These are phyloP conservation scores for Cyclanthera cordifolia DNA, from an alignment of 306 rosid genomes.

Conservation along the genomic window DNA sequence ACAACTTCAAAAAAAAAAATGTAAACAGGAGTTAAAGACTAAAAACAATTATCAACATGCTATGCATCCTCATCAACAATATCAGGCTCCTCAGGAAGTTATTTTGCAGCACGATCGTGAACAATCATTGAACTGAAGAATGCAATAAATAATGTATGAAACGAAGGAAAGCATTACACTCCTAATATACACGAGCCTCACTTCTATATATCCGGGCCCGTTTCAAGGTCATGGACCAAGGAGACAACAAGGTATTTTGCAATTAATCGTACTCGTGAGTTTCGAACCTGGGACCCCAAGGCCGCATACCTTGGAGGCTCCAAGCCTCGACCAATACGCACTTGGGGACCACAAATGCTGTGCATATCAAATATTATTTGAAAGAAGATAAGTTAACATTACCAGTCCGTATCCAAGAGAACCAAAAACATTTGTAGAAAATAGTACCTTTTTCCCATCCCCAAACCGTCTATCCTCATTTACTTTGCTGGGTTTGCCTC, in stretches of 20 bases:
- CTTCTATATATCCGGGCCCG: too few species aligned
- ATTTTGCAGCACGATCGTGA: background rate
- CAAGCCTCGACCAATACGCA: too few species aligned
- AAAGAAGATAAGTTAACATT: background rate
- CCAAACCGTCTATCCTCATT: conserved; percentile 26
- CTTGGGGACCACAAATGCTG: background rate
- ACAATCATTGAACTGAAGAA: background rate
- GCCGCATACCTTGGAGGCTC: too few species aligned
- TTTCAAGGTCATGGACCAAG: too few species aligned
- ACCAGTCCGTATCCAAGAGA: background rate
- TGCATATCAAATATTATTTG: background rate
- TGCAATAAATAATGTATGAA: background rate
- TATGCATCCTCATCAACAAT: background rate
- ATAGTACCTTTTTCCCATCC: conserved; percentile 45
- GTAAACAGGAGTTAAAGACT: background rate
- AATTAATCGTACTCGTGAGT: too few species aligned
- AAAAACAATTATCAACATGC: background rate
- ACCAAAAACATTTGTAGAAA: background rate
- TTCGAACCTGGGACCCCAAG: too few species aligned
- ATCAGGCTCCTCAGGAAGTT: background rate
- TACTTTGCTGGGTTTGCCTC: conserved; percentile 24
- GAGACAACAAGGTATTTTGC: too few species aligned
- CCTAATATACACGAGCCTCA: background rate
- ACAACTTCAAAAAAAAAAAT: background rate
- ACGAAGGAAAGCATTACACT: background rate